Percentiles rank a stretch among this genome's conserved stretches.
These are phyloP conservation scores for Tolypocladium nubicola DNA, from an alignment of 2,329 filamentous ascomycete species.

Conservation along the genomic window DNA sequence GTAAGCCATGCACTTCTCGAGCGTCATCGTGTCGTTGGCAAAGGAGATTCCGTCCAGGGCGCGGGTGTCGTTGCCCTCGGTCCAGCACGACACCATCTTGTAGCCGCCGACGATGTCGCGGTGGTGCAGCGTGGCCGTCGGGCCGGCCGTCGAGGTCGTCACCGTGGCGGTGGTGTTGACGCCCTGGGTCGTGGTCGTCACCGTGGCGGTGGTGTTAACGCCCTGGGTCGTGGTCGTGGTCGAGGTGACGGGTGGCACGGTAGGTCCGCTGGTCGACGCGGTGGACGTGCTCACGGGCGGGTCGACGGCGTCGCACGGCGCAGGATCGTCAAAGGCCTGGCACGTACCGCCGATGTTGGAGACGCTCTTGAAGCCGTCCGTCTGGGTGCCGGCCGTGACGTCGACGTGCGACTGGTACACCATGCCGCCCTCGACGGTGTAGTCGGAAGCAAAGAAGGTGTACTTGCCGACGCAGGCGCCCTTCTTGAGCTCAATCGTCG, in stretches of 20 bases:
- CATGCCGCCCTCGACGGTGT: conserved; percentile 31
- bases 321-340: conserved; percentile 24
- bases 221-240: neutral
- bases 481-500: conserved; percentile 27
- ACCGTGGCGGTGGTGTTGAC: neutral
- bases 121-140: conserved; percentile 12
- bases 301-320: conserved; percentile 13
- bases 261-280: conserved; percentile 5
- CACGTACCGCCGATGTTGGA: conserved; percentile 34
- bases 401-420: conserved; percentile 35
- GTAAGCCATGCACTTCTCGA: conserved; percentile 34
- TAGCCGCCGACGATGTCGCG: conserved; percentile 32
- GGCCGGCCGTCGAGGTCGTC: neutral
- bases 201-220: no score
- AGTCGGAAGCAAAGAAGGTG: conserved; percentile 34
- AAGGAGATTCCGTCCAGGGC: conserved; percentile 29
- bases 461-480: conserved; percentile 35
- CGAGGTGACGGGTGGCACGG: conserved; percentile 4
- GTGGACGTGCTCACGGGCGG: conserved; percentile 6
- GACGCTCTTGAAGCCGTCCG: conserved; percentile 39
- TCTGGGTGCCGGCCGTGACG: conserved; percentile 28
- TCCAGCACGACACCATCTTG: conserved; percentile 34
- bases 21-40: conserved; percentile 37
- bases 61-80: conserved; percentile 32
- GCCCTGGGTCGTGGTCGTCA: neutral